Conservation (phyloP, 2,329 filamentous ascomycete species). For the Tolypocladium tundrense region DNA sequence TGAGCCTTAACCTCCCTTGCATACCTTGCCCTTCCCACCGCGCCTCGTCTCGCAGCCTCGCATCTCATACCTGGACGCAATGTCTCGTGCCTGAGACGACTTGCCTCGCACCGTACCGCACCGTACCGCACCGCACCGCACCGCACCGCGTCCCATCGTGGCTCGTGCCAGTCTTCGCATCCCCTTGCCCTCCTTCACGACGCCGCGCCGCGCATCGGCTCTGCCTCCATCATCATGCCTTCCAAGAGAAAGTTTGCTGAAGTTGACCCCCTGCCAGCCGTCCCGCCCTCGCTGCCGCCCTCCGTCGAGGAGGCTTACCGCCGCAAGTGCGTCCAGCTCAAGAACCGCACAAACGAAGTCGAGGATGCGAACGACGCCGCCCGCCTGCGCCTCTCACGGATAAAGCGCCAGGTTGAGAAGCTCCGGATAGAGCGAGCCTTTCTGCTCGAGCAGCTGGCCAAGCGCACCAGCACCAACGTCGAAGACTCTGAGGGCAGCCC, state of each 20-base stretch:
- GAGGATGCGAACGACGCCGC: conserved; percentile 84
- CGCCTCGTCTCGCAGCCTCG: not conserved
- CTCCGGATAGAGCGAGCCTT: conserved; percentile 78
- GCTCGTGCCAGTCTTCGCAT: not conserved
- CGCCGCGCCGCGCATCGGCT: not conserved
- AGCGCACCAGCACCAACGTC: conserved; percentile 63
- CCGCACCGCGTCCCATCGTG: not conserved
- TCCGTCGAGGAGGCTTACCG: conserved; percentile 95
- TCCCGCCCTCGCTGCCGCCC: conserved; percentile 60
- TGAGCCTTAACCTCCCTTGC: conserved; percentile 11
- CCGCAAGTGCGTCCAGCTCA: conserved; percentile 90
- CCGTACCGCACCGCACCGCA: too few relatives aligned
- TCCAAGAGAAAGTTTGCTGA: conserved; percentile 25
- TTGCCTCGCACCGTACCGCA: not conserved
- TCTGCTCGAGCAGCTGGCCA: conserved; percentile 60
- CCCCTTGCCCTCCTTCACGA: not conserved
- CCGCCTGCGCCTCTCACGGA: conserved; percentile 64
- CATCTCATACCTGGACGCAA: not conserved
- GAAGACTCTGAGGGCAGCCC: conserved; percentile 72
- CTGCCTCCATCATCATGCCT: conserved; percentile 15
- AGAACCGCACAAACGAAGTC: conserved; percentile 82
- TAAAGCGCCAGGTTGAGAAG: conserved; percentile 82
- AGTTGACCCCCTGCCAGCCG: conserved; percentile 29
- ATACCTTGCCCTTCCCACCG: not conserved
- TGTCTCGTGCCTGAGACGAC: not conserved